Base-by-base conservation (phyloP, 139 green algal species). In the Chara braunii region DNA sequence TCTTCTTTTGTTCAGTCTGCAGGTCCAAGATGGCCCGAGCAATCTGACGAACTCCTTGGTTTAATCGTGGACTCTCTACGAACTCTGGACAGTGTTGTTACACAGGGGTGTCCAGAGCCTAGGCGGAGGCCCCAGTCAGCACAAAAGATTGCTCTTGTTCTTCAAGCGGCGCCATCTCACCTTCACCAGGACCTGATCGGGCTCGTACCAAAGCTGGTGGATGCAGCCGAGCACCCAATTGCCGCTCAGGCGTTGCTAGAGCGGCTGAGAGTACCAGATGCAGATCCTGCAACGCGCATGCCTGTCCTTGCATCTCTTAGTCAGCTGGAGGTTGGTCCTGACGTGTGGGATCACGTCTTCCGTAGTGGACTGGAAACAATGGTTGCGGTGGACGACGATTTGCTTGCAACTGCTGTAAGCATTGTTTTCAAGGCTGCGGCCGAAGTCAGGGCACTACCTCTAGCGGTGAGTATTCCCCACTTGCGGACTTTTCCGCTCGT, bases 151-250 rank as follows among this genome's bases (percentile, higher is more conserved):
- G 36, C 51, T 24, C 14, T 55, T 42, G 43, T 85, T 22, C 64
- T 85, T 26, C 52, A 37, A 8, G 43, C 57, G 1, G 74, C 79
- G 31, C 81, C 81, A 5, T 34, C n/a, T 26, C 28, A 50, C 9
- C 70, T 81, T 60, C 76, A 79, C 54, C 45, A 61, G 23, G 74
- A 83, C 52, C 55, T 85, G 37, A 45, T 81, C 7, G 44, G 71
- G 53, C 54, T 85, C 32, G 68, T 85, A 61, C 81, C 81, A 7
- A 68, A 73, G 23, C 50, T 78, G 53, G 54, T 78, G 5, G 54
- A 72, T 35, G 18, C 22, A 23, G 9, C 4, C 12, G 67, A 79
- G 71, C 71, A 78, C 40, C 30, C 51, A 22, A 37, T 43, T 28
- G 67, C 59, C 23, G 36, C 35, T 9, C 48, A 57, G 48, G 40